phyloP scores from a whole-genome alignment of 2,329 filamentous ascomycete species.

The Microthyrium microscopicum region DNA sequence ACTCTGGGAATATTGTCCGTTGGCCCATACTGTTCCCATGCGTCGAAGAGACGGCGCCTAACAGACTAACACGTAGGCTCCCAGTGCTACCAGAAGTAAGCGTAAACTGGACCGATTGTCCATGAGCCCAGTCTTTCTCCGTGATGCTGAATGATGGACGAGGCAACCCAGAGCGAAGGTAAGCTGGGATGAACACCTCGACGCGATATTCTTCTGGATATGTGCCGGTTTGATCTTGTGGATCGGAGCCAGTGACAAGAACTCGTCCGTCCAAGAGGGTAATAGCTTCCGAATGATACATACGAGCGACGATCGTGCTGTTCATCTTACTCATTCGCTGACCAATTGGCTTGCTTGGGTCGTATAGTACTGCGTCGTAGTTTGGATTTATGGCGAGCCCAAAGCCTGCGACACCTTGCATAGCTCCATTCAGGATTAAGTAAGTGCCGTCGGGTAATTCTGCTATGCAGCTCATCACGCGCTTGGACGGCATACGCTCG shows the following conservation, averaged over 20 bases:
- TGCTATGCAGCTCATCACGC: slow-evolving; percentile 43
- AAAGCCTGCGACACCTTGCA: slow-evolving; percentile 43
- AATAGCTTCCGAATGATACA: slow-evolving; percentile 46
- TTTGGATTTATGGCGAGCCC: slow-evolving; percentile 37
- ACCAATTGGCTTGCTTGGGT: slow-evolving; percentile 34
- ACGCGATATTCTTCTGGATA: slow-evolving; percentile 45
- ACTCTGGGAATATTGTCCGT: slow-evolving; percentile 38
- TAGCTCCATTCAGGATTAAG: slow-evolving; percentile 45
- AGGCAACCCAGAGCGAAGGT: slow-evolving; percentile 36
- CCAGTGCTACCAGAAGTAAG: slow-evolving; percentile 14
- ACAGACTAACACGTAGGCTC: slow-evolving; percentile 31
- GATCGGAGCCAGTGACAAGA: slow-evolving; percentile 43
- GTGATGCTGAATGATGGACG: slow-evolving; percentile 31
- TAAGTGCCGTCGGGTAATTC: slow-evolving; percentile 43
- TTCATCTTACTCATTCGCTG: slow-evolving; percentile 32
- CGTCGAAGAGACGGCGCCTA: slow-evolving; percentile 33
- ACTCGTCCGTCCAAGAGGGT: slow-evolving; percentile 43
- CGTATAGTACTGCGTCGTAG: slow-evolving; percentile 40
- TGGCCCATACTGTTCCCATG: slow-evolving; percentile 37
- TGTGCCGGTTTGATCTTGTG: slow-evolving; percentile 36
- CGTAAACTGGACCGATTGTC: slow-evolving; percentile 19
- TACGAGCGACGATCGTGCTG: slow-evolving; percentile 25
- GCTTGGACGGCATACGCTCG: slow-evolving; percentile 40
- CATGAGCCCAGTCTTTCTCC: slow-evolving; percentile 38
- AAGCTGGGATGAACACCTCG: slow-evolving; percentile 43